A percentile compares a stretch with the other conserved stretches of the same genome.
These are phyloP conservation scores for Ganoderma meredithae DNA, from an alignment of 1,284 basidiomycete genomes.

Conservation along the genomic window DNA sequence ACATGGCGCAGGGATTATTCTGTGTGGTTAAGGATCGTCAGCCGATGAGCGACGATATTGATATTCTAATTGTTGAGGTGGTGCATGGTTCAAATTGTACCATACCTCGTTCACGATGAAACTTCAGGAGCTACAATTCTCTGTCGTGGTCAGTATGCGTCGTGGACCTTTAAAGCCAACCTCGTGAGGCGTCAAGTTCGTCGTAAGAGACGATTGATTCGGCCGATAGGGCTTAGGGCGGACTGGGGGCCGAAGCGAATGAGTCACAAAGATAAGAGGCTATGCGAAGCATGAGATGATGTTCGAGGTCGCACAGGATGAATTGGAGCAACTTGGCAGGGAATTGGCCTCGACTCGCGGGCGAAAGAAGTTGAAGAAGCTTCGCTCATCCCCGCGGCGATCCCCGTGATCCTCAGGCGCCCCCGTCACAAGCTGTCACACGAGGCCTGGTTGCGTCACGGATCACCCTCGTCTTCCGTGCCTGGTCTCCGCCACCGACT, in stretches of 20 bases:
- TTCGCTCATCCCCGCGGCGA: not conserved
- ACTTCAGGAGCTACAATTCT: not conserved
- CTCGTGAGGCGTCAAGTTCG: not conserved
- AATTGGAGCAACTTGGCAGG: not conserved
- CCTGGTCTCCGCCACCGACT: slow-evolving; percentile 12
- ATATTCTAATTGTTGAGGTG: not conserved
- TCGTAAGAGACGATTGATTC: not conserved
- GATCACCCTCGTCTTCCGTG: slow-evolving; percentile 6
- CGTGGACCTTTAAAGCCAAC: not conserved
- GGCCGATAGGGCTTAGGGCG: not conserved
- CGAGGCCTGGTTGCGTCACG: not conserved
- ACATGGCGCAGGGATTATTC: slow-evolving; percentile 18
- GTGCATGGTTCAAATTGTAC: not conserved
- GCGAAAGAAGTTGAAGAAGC: not conserved
- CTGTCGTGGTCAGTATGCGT: not conserved
- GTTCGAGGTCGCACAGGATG: not conserved
- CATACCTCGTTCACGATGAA: not conserved
- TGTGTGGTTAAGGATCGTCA: not conserved
- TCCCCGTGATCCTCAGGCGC: not conserved
- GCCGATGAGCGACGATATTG: not conserved
- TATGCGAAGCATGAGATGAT: not conserved
- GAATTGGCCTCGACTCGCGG: not conserved
- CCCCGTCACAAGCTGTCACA: not conserved
- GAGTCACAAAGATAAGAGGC: not conserved
- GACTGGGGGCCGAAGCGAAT: not conserved